Evolutionary conservation across 2,329 filamentous ascomycete species (phyloP).

Genomic region (Microcyclosporella mali): DNA sequence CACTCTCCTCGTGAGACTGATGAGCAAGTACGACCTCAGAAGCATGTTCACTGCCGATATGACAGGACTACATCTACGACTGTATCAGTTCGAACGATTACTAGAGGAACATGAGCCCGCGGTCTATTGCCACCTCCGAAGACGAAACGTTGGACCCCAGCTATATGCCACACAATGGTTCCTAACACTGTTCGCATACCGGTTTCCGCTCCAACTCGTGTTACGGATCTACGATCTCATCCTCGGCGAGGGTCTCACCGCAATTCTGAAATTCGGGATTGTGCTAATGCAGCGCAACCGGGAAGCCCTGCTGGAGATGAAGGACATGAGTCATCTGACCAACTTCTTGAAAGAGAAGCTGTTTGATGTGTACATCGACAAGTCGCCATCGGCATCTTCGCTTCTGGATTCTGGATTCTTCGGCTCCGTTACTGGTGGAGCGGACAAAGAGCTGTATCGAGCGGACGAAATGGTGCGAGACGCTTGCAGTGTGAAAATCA

Average conservation of each 20-base stretch:
- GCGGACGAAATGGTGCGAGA: conserved; percentile 91
- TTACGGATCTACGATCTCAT: conserved; percentile 95
- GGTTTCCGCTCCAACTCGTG: conserved; percentile 92
- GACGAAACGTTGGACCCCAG: conserved; percentile 79
- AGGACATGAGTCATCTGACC: conserved; percentile 84
- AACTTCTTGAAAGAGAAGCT: conserved; percentile 87
- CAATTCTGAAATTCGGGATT: conserved; percentile 89
- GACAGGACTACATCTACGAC: conserved; percentile 85
- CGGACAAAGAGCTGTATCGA: conserved; percentile 92
- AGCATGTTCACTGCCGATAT: conserved; percentile 94
- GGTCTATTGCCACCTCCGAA: conserved; percentile 86
- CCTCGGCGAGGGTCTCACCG: conserved; percentile 78
- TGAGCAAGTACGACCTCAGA: conserved; percentile 92
- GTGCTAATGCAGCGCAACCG: conserved; percentile 96
- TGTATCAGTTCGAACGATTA: conserved; percentile 92
- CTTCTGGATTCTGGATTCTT: conserved; percentile 97
- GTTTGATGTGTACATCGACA: conserved; percentile 96
- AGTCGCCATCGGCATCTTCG: conserved; percentile 82
- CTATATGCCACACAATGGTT: conserved; percentile 99
- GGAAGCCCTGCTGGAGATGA: conserved; percentile 68
- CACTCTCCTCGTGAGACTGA: conserved; percentile 81
- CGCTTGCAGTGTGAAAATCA: conserved; percentile 80
- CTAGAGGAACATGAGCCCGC: conserved; percentile 92
- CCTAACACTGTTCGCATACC: conserved; percentile 94
- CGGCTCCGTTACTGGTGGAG: conserved; percentile 77